Evolutionary conservation across 306 rosid genomes (phyloP).

Genomic region (Pyrus communis): DNA sequence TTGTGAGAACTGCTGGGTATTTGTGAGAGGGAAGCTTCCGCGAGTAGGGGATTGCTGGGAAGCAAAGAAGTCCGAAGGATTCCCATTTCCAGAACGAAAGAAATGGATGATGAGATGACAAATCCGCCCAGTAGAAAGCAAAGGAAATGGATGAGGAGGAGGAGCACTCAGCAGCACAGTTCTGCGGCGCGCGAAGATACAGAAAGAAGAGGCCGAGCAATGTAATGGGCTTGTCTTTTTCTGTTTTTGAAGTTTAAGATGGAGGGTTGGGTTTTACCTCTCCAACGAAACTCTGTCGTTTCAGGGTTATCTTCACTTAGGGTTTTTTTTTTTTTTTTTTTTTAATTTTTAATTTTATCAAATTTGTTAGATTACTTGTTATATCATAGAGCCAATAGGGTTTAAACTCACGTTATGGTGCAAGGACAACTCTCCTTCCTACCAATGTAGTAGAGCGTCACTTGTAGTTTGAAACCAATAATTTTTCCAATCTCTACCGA

Average conservation of each 20-base stretch:
- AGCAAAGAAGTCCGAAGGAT: slow-evolving; percentile 10
- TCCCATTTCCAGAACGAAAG: slow-evolving; percentile 12
- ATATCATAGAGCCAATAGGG: rapidly evolving
- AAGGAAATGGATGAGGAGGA: not conserved
- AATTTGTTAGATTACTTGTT: too few species aligned
- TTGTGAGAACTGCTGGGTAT: slow-evolving; percentile 7
- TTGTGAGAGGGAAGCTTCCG: not conserved
- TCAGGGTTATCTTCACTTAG: not conserved
- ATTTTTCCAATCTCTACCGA: too few species aligned
- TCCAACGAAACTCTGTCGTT: not conserved
- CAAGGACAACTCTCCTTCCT: rapidly evolving
- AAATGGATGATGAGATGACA: not conserved
- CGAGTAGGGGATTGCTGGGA: not conserved
- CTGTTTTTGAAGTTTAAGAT: not conserved
- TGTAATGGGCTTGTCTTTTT: not conserved
- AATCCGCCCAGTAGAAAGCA: not conserved
- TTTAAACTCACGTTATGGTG: rapidly evolving
- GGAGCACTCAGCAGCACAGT: not conserved
- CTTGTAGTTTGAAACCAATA: too few species aligned
- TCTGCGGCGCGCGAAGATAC: not conserved
- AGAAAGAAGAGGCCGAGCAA: not conserved
- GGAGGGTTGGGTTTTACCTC: not conserved
- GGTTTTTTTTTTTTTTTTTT: too few species aligned
- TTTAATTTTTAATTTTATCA: too few species aligned
- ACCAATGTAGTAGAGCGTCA: rapidly evolving